Base-by-base conservation (phyloP, 139 green algal species). In the Chlamydomonas incerta region DNA sequence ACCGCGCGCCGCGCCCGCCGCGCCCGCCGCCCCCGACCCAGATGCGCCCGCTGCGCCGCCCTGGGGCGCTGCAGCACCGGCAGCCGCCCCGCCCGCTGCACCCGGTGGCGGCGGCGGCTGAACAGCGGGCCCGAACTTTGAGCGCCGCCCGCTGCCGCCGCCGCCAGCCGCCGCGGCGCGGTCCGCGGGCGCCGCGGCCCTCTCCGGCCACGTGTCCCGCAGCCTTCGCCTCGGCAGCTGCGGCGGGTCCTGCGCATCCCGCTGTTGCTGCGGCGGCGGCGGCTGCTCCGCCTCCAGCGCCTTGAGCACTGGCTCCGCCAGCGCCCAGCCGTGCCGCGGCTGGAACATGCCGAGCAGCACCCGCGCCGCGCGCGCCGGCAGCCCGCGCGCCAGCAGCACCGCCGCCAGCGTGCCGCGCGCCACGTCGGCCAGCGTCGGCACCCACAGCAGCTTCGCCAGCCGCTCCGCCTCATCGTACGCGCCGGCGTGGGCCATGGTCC, bases 371-470 rank as follows among this genome's bases (percentile, higher is more conserved):
- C 50, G 41, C 77, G 21, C 34, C 46, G 31, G 41, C 6, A 14
- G 63, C 41, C 47, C 29, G 15, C 77, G 41, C 8, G 63, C 77
- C 41, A 83, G 62, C 63, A 31, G 41, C 46, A 63, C 77, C 14
- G 77, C 63, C 65, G 77, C 77, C 46, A 83, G 63, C 23, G 63
- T 74, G 17, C 29, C 46, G 20, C 77, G 77, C 5, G 20, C 63
- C 41, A 46, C 41, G 63, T 83, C 77, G 1, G 77, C 63, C 29
- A 74, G 28, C 34, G 5, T 26, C 29, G 77, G 77, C 41, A 57
- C 29, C 77, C 77, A 83, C 46, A 83, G 29, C 77, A 83, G 63
- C 29, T 9, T 14, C 37, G 63, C 63, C 77, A 83, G 63, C 29
- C 63, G 63, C 17, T 2, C 20, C 17, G 77, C 77, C 33, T 24